A percentile compares a stretch with the other conserved stretches of the same genome.
Conservation (phyloP, 805 yeast genomes). For the Schizosaccharomyces cryophilus region DNA sequence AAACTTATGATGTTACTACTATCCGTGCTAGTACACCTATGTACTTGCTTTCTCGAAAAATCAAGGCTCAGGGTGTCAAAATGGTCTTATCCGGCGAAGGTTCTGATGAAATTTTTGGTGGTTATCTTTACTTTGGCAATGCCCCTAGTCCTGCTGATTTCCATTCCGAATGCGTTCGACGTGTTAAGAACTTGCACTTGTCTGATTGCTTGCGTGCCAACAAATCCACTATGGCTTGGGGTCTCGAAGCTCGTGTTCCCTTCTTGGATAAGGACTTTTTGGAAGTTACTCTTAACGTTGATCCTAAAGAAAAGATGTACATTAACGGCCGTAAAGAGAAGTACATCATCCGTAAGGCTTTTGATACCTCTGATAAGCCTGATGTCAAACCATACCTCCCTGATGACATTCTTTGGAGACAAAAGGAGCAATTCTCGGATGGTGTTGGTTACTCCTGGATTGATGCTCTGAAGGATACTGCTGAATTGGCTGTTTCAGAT, state of each 20-base stretch:
- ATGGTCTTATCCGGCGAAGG: constrained; percentile 99
- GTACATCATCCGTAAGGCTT: constrained; percentile 90
- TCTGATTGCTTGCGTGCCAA: constrained; percentile 97
- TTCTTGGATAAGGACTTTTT: constrained; percentile 87
- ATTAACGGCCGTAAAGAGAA: constrained; percentile 69
- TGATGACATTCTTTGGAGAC: constrained; percentile 93
- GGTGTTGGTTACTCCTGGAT: constrained; percentile 99
- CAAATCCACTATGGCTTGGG: constrained; percentile 99
- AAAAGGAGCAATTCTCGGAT: constrained; percentile 97
- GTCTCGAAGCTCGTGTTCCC: constrained; percentile 97
- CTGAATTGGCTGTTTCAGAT: constrained; percentile 64
- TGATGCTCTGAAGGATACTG: constrained; percentile 88
- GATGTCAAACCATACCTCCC: constrained; percentile 68
- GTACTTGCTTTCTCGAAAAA: constrained; percentile 86
- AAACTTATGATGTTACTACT: constrained; percentile 95
- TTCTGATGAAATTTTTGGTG: constrained; percentile 96
- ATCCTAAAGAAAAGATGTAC: constrained; percentile 79
- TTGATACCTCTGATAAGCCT: constrained; percentile 76
- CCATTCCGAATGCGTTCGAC: constrained; percentile 83
- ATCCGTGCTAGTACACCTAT: constrained; percentile 98
- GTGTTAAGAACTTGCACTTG: constrained; percentile 90
- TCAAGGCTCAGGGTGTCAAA: constrained; percentile 98
- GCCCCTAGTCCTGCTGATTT: constrained; percentile 86
- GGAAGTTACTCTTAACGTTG: constrained; percentile 79
- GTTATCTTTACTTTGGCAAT: constrained; percentile 86